Evolutionary conservation across 1,139 yeast species (phyloP).

Genomic region (Taiozyma sp.): DNA sequence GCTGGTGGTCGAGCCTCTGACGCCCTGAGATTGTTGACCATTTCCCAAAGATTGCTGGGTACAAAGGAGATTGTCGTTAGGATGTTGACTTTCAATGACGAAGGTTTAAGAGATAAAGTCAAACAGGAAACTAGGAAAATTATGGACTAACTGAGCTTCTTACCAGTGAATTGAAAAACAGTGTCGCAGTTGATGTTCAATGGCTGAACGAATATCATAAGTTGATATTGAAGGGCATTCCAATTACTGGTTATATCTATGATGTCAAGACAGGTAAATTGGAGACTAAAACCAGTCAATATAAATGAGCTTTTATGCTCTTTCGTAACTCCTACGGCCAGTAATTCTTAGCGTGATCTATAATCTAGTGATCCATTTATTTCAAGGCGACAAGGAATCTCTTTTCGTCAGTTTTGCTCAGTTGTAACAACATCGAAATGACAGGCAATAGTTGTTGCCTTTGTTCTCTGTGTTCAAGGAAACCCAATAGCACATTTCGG

Average conservation of each 20-base stretch:
- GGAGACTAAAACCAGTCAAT: conserved; percentile 5
- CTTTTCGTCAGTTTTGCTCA: conserved; percentile 66
- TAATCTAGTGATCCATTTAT: background rate
- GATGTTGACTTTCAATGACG: conserved; percentile 36
- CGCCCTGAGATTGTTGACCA: conserved; percentile 35
- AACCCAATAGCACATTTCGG: conserved; percentile 83
- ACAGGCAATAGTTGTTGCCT: conserved; percentile 82
- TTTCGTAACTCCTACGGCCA: background rate
- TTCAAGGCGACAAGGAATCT: conserved; percentile 59
- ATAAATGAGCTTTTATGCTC: no score
- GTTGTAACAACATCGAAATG: conserved; percentile 63
- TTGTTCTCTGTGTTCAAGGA: conserved; percentile 89
- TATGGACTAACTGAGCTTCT: conserved; percentile 23
- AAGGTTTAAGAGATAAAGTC: conserved; percentile 26
- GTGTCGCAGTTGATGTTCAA: conserved; percentile 34
- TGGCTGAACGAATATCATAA: conserved; percentile 22
- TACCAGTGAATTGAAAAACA: conserved; percentile 29
- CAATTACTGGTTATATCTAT: conserved; percentile 34
- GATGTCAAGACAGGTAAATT: conserved; percentile 34
- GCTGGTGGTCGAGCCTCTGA: conserved; percentile 41
- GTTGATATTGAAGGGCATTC: conserved; percentile 25
- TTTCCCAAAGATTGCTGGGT: conserved; percentile 33
- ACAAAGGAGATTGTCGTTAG: conserved; percentile 36
- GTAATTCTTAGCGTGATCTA: background rate
- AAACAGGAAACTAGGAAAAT: conserved; percentile 28